Evolutionary conservation across 2,329 filamentous ascomycete genomes (phyloP), one percentile per base, ranked within the genome.

Genomic region (Lachnum nothofagi): DNA sequence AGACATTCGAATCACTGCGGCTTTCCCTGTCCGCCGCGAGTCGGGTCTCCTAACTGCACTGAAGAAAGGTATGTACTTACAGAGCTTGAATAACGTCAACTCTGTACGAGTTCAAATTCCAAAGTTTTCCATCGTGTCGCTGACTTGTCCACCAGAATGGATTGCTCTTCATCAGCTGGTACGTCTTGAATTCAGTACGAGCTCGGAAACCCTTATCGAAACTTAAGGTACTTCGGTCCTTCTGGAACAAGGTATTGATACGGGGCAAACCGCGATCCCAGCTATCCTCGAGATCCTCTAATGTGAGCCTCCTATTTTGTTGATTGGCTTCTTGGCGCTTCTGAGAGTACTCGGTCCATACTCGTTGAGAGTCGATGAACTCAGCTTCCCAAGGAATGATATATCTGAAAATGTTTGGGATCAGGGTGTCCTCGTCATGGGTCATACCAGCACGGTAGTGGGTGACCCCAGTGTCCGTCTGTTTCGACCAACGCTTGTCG

Each of bases 131-230:
- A 62, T 98, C 93, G 63, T 98, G 94, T 33, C 93, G 79, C 68
- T 97, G 91, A 62, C 88, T 95, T 3, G 93, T 98, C 93, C 93
- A 98, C 90, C 91, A 96, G 76, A 97, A 97, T 0, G 93, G 93
- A 66, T 97, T 96, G 70, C 86, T 94, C 80, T 95, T 96, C 91
- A 98, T 97, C 52, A 97, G 76, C 68, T 97, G 91, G 66, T 97
- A 98, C 24, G 93, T 84, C 76, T 98, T 98, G 76, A 98, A 98
- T 67, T 98, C 93, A 9, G 91, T 89, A 46, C 93, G 80, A 12
- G 91, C 84, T 59, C 93, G 85, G 83, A 97, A 98, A 46, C 93
- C 93, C 72, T 98, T 98, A 73, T 98, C 93, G 64, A 98, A 98
- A 63, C 89, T 95, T 55, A 98, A 78, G 0, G 93, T 98, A 67